phyloP scores from a whole-genome alignment of 2,329 filamentous ascomycete genomes.

The Trichoderma brevicompactum region DNA sequence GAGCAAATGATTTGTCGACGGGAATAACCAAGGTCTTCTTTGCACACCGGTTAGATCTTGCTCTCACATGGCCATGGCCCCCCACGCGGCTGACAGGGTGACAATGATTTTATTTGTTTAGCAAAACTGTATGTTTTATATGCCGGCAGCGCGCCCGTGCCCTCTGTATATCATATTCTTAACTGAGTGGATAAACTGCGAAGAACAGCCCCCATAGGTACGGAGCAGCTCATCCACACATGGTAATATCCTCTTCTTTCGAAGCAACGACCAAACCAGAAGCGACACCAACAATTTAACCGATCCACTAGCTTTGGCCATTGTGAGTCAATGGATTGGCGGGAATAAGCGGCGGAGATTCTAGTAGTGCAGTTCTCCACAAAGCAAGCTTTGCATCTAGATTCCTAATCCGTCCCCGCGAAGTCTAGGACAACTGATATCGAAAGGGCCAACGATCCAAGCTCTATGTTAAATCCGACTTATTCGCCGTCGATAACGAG shows the following conservation, averaged over 20 bases:
- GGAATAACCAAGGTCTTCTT: constrained; percentile 23
- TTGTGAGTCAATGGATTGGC: constrained; percentile 14
- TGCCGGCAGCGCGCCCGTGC: background rate
- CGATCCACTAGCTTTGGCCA: constrained; percentile 1
- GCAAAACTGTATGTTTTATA: background rate
- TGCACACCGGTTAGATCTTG: constrained; percentile 11
- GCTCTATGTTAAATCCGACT: background rate
- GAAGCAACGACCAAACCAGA: background rate
- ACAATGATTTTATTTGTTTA: background rate
- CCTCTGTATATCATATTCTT: background rate
- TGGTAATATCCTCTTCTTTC: background rate
- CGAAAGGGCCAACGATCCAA: background rate
- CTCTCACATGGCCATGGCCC: constrained; percentile 10
- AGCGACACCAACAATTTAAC: background rate
- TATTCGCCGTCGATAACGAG: background rate
- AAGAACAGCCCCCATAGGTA: background rate
- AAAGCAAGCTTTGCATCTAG: constrained; percentile 19
- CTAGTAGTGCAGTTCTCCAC: background rate
- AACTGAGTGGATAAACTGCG: background rate
- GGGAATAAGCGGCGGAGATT: constrained; percentile 25
- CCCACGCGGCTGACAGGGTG: constrained; percentile 20
- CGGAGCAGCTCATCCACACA: too few relatives aligned
- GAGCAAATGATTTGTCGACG: constrained; percentile 19
- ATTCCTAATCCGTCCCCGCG: constrained; percentile 10
- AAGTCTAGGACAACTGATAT: background rate